These are phyloP conservation scores for Fusarium sp. DNA, from an alignment of 2,329 filamentous ascomycete genomes.

Conservation along the genomic window DNA sequence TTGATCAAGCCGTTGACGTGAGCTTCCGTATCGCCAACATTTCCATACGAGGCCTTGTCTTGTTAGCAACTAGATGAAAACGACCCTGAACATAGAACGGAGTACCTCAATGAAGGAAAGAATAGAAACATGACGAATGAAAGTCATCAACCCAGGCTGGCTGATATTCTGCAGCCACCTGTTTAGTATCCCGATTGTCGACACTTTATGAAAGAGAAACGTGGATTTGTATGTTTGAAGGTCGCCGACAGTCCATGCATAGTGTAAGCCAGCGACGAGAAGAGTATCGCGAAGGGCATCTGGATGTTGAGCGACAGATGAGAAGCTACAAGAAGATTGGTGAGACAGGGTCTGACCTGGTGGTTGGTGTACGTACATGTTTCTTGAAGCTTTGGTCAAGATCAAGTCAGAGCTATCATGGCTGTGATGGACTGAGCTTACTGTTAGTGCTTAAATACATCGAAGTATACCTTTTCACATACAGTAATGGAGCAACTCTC, in stretches of 20 bases:
- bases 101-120: conserved; percentile 40
- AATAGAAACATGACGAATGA: conserved; percentile 35
- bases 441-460: background rate
- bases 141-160: conserved; percentile 22
- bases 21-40: conserved; percentile 31
- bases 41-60: conserved; percentile 28
- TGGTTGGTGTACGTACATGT: background rate
- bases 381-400: conserved; percentile 9
- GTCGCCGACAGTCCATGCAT: conserved; percentile 39
- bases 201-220: conserved; percentile 40
- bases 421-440: conserved; percentile 29
- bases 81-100: fast-evolving
- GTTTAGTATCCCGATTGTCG: conserved; percentile 31
- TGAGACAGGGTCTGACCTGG: fast-evolving
- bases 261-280: conserved; percentile 35
- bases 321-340: background rate
- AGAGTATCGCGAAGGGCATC: conserved; percentile 38
- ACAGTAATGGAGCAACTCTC: conserved; percentile 41
- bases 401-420: conserved; percentile 8
- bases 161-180: conserved; percentile 26
- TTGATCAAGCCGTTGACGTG: conserved; percentile 37
- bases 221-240: conserved; percentile 33
- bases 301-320: conserved; percentile 31
- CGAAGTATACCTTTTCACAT: background rate
- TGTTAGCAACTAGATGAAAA: fast-evolving